Evolutionary conservation across 2,329 filamentous ascomycete genomes (phyloP).

Genomic region (Sporothrix pallida): DNA sequence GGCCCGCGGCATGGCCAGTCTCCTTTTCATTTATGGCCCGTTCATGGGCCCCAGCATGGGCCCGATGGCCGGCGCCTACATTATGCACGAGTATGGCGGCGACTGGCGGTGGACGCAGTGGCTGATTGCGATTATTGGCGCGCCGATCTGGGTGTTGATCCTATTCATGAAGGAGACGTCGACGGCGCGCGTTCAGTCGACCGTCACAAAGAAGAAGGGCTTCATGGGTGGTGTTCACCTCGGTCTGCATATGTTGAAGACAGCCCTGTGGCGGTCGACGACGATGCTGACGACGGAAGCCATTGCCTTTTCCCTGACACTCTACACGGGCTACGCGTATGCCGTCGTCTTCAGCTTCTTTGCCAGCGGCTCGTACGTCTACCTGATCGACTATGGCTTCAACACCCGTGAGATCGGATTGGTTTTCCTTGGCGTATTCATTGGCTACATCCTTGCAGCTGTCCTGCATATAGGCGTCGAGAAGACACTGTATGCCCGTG

Average conservation of each 20-base stretch:
- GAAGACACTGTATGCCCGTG: conserved; percentile 21
- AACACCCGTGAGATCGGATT: conserved; percentile 9
- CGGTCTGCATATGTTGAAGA: not conserved
- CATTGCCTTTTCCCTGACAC: conserved; percentile 19
- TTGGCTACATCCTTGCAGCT: conserved; percentile 23
- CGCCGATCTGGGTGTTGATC: conserved; percentile 12
- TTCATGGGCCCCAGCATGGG: conserved; percentile 25
- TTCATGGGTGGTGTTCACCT: not conserved
- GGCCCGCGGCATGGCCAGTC: conserved; percentile 7
- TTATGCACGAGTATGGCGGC: conserved; percentile 20
- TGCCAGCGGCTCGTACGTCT: conserved; percentile 26
- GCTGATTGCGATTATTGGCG: conserved; percentile 19
- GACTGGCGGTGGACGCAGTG: conserved; percentile 32
- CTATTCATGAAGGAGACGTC: conserved; percentile 29
- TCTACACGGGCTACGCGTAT: conserved; percentile 30
- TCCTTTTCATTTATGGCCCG: conserved; percentile 19
- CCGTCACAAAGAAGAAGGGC: not conserved
- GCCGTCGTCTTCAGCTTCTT: conserved; percentile 29
- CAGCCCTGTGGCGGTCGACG: conserved; percentile 22
- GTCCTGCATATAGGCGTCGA: not conserved
- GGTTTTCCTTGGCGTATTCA: not conserved
- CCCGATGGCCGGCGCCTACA: conserved; percentile 24
- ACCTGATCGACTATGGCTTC: conserved; percentile 22
- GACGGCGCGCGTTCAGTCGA: not conserved
- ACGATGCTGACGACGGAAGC: conserved; percentile 27